A percentile compares a stretch with the other conserved stretches of the same genome.
These are phyloP conservation scores for Populus hybrid DNA, from an alignment of 441 rosid species.

Conservation along the genomic window DNA sequence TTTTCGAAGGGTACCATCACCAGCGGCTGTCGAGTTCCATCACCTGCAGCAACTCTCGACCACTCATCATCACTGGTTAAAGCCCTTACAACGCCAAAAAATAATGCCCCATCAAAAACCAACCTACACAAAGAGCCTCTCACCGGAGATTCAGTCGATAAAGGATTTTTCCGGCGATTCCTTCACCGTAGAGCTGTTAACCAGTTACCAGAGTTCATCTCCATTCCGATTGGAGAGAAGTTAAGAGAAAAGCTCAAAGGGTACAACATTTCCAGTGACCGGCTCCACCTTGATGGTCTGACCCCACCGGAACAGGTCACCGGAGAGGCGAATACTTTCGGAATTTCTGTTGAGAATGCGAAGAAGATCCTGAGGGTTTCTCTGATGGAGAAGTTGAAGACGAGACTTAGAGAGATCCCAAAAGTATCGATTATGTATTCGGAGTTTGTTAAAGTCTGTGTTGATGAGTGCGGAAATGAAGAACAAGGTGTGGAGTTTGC, in stretches of 20 bases:
- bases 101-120: constrained; percentile 14
- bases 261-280: constrained; percentile 30
- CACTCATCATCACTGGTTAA: constrained; percentile 5
- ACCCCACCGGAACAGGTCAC: constrained; percentile 15
- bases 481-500: constrained; percentile 54
- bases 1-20: constrained; percentile 38
- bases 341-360: constrained; percentile 49
- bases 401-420: constrained; percentile 52
- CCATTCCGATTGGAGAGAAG: constrained; percentile 50
- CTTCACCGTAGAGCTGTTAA: constrained; percentile 40
- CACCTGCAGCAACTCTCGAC: constrained; percentile 17
- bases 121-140: constrained; percentile 39
- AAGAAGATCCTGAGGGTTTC: constrained; percentile 64
- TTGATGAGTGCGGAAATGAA: constrained; percentile 56
- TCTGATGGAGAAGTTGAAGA: constrained; percentile 60
- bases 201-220: constrained; percentile 39
- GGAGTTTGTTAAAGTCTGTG: constrained; percentile 58
- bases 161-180: constrained; percentile 39
- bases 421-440: constrained; percentile 46
- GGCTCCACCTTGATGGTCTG: constrained; percentile 34
- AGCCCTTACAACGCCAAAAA: background rate
- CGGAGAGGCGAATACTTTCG: background rate
- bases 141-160: constrained; percentile 29
- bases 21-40: constrained; percentile 19
- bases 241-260: constrained; percentile 45